These are phyloP conservation scores for Boletales sp. DNA, from an alignment of 768 basidiomycete species.

Conservation along the genomic window DNA sequence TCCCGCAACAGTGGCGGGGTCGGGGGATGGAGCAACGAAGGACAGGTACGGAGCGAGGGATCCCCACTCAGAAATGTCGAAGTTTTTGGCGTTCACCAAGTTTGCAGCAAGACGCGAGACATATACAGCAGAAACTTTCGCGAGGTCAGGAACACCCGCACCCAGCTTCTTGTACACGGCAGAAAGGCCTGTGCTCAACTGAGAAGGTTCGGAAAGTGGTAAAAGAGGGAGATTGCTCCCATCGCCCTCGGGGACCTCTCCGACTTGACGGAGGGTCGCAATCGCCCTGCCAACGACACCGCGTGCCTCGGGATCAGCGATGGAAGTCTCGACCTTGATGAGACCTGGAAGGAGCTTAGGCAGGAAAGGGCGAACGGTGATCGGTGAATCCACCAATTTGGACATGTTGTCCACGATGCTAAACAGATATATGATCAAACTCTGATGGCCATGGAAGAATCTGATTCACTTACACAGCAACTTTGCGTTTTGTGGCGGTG, in stretches of 20 bases:
- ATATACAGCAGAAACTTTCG: conserved; percentile 63
- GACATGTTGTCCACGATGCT: conserved; percentile 98
- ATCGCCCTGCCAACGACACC: conserved; percentile 89
- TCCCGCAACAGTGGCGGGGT: conserved; percentile 61
- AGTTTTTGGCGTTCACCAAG: conserved; percentile 88
- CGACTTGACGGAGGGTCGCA: conserved; percentile 91
- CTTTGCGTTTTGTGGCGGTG: conserved; percentile 95
- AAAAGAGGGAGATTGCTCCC: conserved; percentile 89
- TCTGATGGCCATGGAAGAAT: conserved; percentile 6
- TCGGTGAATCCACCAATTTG: conserved; percentile 92
- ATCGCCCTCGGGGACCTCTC: conserved; percentile 81
- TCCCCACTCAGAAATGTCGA: conserved; percentile 87
- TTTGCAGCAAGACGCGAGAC: conserved; percentile 77
- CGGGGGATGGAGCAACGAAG: conserved; percentile 61
- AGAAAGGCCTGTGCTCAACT: conserved; percentile 63
- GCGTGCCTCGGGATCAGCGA: conserved; percentile 98
- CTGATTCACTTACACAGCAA: conserved; percentile 75
- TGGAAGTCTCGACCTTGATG: conserved; percentile 90
- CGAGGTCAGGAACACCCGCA: conserved; percentile 50
- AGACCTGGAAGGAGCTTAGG: conserved; percentile 93
- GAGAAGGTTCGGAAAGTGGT: conserved; percentile 68
- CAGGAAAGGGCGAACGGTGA: conserved; percentile 95
- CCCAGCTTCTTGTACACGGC: conserved; percentile 85
- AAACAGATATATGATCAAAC: conserved; percentile 22
- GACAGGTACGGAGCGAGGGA: conserved; percentile 71